Conservation (phyloP, 2,329 filamentous ascomycete genomes). For the Ophidiomyces ophidiicola region DNA sequence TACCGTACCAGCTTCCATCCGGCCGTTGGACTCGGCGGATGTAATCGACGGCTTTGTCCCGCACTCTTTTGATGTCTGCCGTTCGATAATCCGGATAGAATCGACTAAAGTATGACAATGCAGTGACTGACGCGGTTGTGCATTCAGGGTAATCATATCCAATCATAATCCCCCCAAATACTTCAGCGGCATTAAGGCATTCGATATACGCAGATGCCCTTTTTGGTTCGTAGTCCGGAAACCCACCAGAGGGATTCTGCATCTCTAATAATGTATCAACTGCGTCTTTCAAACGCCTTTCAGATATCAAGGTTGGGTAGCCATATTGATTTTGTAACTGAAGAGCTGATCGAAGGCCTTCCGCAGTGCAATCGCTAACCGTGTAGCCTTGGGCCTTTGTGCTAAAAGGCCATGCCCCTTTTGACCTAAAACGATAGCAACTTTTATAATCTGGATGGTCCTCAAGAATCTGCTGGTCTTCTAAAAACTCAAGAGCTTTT, state of each 20-base stretch:
- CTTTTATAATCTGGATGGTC: conserved; percentile 63
- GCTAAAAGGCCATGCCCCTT: conserved; percentile 94
- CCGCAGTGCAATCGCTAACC: conserved; percentile 87
- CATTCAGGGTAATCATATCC: conserved; percentile 98
- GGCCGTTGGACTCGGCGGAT: conserved; percentile 65
- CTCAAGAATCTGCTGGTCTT: conserved; percentile 80
- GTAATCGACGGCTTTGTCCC: conserved; percentile 62
- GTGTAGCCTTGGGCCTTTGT: conserved; percentile 86
- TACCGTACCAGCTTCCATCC: conserved; percentile 95
- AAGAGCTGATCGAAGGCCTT: conserved; percentile 77
- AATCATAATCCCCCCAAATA: conserved; percentile 95
- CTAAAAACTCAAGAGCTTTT: conserved; percentile 72
- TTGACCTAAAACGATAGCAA: conserved; percentile 81
- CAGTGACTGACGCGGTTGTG: conserved; percentile 87
- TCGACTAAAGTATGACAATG: conserved; percentile 66
- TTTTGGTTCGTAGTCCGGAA: conserved; percentile 77
- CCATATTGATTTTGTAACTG: conserved; percentile 66
- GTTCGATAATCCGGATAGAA: conserved; percentile 70
- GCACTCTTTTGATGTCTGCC: conserved; percentile 61
- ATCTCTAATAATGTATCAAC: conserved; percentile 84
- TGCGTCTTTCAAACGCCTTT: conserved; percentile 70
- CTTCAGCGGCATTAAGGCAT: conserved; percentile 84
- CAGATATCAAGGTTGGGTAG: conserved; percentile 61
- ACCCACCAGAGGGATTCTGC: conserved; percentile 76
- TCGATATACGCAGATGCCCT: conserved; percentile 69